Evolutionary conservation across 2,329 filamentous ascomycete species (phyloP).

Genomic region (Fusarium odoratissimum): DNA sequence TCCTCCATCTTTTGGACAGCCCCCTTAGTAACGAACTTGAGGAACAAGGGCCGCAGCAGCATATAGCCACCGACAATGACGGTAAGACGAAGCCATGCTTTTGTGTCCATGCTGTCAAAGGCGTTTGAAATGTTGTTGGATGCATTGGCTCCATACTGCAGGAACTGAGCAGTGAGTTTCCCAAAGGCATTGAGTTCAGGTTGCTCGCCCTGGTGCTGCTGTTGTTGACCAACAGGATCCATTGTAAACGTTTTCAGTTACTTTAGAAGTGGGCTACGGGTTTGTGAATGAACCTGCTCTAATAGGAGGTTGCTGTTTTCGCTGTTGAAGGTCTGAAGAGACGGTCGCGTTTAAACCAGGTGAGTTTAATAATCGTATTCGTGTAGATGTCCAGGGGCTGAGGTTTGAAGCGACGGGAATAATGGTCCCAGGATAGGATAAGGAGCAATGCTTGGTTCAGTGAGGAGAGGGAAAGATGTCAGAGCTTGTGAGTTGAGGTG

Average conservation of each 20-base stretch:
- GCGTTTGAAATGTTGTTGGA: conserved; percentile 62
- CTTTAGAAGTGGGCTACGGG: background rate
- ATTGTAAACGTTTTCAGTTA: conserved; percentile 17
- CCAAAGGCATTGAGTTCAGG: conserved; percentile 50
- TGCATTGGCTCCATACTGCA: conserved; percentile 53
- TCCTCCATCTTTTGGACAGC: conserved; percentile 74
- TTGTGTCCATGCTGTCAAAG: conserved; percentile 62
- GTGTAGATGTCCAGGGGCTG: background rate
- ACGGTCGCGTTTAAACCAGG: conserved; percentile 1
- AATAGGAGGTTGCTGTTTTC: background rate
- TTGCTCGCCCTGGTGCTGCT: conserved; percentile 43
- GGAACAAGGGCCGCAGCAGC: conserved; percentile 78
- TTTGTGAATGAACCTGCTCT: background rate
- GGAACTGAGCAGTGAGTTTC: conserved; percentile 48
- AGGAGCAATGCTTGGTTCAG: background rate
- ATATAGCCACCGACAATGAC: conserved; percentile 79
- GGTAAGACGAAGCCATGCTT: conserved; percentile 75
- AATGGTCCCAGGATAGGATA: background rate
- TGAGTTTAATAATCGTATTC: background rate
- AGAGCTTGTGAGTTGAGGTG: conserved; percentile 22
- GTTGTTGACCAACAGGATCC: conserved; percentile 43
- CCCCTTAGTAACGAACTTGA: conserved; percentile 72
- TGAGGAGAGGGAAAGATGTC: background rate
- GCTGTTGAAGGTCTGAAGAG: background rate
- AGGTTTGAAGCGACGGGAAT: background rate